Base-by-base conservation (phyloP, 495 filamentous ascomycete genomes). In the Penicillium lividum region DNA sequence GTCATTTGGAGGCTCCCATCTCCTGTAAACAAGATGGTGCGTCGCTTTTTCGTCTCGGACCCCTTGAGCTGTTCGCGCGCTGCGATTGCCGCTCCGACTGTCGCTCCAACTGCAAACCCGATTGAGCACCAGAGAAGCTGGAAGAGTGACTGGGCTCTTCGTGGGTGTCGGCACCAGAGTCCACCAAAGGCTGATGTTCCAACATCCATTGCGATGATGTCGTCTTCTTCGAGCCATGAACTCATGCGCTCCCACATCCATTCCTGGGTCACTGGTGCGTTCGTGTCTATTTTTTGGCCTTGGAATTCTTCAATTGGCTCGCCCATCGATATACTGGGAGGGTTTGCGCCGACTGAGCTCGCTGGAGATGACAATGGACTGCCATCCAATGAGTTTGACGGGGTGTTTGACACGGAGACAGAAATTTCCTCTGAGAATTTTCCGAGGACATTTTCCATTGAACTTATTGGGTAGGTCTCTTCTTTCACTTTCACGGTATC, bases 1-100 rank as follows among this genome's bases (percentile, higher is more conserved):
- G 89, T 92, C 29, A 93, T 75, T 62, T 94, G 89, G 63, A 93
- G 82, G 54, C 83, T 87, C 16, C 90, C 90, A 61, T 93, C 90
- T 29, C 90, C 90, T 11, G 86, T 88, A 65, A 93, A 86, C 48
- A 93, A 77, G 59, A 94, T 84, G 0, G 75, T 78, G 0, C 61
- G 49, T 36, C 10, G 43, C 15, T 38, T 30, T 38, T 30, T 57
- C 34, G 28, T 79, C 70, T 48, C 69, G 62, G 52, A 91, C 33
- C 38, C 49, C 15, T 29, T 15, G 6, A 58, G 31, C 22, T 62
- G 50, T 40, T 62, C 60, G 0, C 55, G 44, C 9, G 51, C 60
- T 4, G 60, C 55, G 2, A 61, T n/a, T 3, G 59, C 59, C 3
- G 54, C 54, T 10, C 59, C 54, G 22, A 61, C 54, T 18, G 59